Base-by-base conservation (phyloP, 2,329 filamentous ascomycete genomes). In the Aspergillus transmontanensis region DNA sequence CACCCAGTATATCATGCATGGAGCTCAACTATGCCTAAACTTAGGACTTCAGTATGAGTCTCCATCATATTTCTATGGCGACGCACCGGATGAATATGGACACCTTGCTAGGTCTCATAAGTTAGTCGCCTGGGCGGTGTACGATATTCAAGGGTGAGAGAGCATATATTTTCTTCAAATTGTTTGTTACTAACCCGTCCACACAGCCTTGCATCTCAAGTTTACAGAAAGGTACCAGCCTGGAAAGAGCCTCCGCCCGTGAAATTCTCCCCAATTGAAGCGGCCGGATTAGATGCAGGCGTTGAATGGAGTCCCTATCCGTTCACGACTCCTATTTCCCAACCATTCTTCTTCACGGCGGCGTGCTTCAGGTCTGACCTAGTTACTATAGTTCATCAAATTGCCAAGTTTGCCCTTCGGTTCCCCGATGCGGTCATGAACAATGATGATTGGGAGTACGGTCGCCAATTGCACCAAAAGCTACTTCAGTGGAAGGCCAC, bases 61-160 rank as follows among this genome's bases (percentile, higher is more conserved):
- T 9, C 48, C 64, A 4, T 28, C 57, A 6, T 68, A 68, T n/a
- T 59, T 70, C 39, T 41, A 58, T n/a, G 39, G 32, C 30, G 51
- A 51, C 11, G 23, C 50, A 16, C 55, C 58, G 3, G 59, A 64
- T 16, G 30, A 65, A n/a, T 32, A 30, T n/a, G 43, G 32, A 0
- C 41, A 61, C 5, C 51, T 68, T 6, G 48, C 36, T 6, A 64
- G 59, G 43, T 67, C 64, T 28, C 69, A 71, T 41, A 67, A 64
- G 23, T 46, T 72, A 53, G 64, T 72, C 12, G 61, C 69, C 12
- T 71, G 69, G 68, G 69, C 64, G 10, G 51, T 72, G 7, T 72
- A 66, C 28, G 69, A 72, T 56, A 59, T 72, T 21, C 69, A 72
- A 58, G 63, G 68, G 69, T 72, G 50, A 62, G 65, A 12, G 11